Evolutionary conservation across 208 protist genomes (phyloP).

Genomic region (Acanthamoeba healyi): DNA sequence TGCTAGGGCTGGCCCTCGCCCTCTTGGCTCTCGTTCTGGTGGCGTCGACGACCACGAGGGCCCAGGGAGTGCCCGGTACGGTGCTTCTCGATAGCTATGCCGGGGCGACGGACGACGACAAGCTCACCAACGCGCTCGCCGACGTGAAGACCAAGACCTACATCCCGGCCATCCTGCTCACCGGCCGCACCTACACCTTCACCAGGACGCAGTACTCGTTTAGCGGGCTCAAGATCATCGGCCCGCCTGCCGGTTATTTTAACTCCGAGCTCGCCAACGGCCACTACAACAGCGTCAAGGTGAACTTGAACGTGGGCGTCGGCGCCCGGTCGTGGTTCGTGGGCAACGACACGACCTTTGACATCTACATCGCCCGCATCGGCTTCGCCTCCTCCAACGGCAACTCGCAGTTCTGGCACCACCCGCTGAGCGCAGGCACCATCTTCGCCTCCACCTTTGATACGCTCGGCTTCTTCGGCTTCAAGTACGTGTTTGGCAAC

Average conservation of each 20-base stretch:
- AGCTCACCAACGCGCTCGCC: not conserved
- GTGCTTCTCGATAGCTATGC: not conserved
- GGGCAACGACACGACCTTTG: not conserved
- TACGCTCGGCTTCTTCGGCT: not conserved
- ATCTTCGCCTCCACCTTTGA: not conserved
- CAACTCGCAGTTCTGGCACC: conserved; percentile 17
- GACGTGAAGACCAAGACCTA: conserved; percentile 16
- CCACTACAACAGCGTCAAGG: not conserved
- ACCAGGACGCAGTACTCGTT: not conserved
- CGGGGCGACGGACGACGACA: not conserved
- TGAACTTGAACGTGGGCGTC: not conserved
- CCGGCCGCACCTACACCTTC: conserved; percentile 13
- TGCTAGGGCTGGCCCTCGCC: not conserved
- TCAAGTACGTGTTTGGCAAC: conserved; percentile 20
- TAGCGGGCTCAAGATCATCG: not conserved
- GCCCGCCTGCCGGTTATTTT: not conserved
- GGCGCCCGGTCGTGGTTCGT: not conserved
- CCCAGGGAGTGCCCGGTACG: not conserved
- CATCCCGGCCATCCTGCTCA: not conserved
- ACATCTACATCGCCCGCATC: not conserved
- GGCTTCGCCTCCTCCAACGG: not conserved
- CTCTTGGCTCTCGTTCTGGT: not conserved
- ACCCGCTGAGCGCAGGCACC: not conserved
- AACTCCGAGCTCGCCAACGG: conserved; percentile 2
- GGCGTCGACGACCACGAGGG: too few relatives aligned